Conservation (phyloP, 1,139 yeast genomes). For the Zygoascus sp. region DNA sequence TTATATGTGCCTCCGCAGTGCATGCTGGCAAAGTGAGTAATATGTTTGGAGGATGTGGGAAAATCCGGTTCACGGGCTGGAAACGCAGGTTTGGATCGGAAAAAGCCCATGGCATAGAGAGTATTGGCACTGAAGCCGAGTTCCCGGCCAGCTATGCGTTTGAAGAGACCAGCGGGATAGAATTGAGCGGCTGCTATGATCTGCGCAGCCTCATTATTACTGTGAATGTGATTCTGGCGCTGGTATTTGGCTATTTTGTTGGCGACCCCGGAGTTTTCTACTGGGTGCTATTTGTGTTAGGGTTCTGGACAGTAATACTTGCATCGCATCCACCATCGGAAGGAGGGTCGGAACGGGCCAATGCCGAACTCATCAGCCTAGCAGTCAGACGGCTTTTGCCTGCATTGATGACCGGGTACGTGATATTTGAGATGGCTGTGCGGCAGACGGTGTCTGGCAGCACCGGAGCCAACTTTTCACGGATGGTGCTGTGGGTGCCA, state of each 20-base stretch:
- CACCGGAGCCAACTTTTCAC: slow-evolving; percentile 40
- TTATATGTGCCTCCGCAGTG: slow-evolving; percentile 83
- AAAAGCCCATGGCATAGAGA: slow-evolving; percentile 43
- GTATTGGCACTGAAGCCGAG: slow-evolving; percentile 61
- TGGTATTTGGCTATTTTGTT: slow-evolving; percentile 55
- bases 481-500: slow-evolving; percentile 68
- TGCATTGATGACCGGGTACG: slow-evolving; percentile 62
- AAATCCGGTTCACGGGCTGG: slow-evolving; percentile 53
- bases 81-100: slow-evolving; percentile 36
- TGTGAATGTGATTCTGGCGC: slow-evolving; percentile 50
- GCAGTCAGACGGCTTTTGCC: slow-evolving; percentile 78
- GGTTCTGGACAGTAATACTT: slow-evolving; percentile 79
- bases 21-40: slow-evolving; percentile 80
- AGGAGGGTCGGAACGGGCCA: slow-evolving; percentile 48
- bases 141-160: slow-evolving; percentile 74
- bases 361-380: slow-evolving; percentile 57
- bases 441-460: slow-evolving; percentile 30
- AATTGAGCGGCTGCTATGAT: slow-evolving; percentile 54
- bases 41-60: slow-evolving; percentile 75
- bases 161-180: slow-evolving; percentile 33
- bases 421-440: slow-evolving; percentile 61
- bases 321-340: slow-evolving; percentile 81
- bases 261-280: slow-evolving; percentile 53
- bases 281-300: slow-evolving; percentile 62
- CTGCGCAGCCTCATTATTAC: slow-evolving; percentile 56